Evolutionary conservation across 441 rosid species (phyloP), one percentile per base, ranked within the genome.

Genomic region (California macrophylla): DNA sequence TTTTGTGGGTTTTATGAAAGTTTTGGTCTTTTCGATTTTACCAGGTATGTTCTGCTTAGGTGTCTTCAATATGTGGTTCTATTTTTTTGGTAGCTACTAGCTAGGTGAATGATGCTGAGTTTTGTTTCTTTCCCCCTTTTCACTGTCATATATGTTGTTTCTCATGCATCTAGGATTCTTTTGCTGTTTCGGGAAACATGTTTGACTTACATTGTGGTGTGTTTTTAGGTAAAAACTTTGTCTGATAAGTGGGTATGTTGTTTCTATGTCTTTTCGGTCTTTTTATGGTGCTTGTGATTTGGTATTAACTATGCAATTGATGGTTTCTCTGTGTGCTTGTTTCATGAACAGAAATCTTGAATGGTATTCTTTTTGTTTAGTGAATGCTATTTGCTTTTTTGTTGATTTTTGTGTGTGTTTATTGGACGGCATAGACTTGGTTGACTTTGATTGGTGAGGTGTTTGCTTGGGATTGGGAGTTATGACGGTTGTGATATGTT

Each of bases 381-480:
- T 52, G 25, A 52, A 52, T 52, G 60, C 12, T 52, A 52, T 52
- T 21, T 6, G 60, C 23, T 52, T 18, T 52, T 52, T 18, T 52
- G 60, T 52, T 52, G 23, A 52, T 24, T 8, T 18, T 6, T 24
- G 1, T 24, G 10, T 18, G 60, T 20, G 24, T 52, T 18, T 18
- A 10, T 18, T 52, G 25, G 60, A 18, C 7, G 18, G 5, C 23
- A 21, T 20, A 52, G 10, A 38, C 25, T 52, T 6, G 60, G 60
- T 85, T 82, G 82, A 78, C 83, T 79, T 73, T 77, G 28, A 16
- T 70, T 70, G 70, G 28, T 20, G 13, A 4, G 32, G 7, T 56
- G 61, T 72, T 73, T 71, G 1, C 42, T 77, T 65, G 34, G 56
- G 8, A n/a, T 20, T 18, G 25, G 24, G 7, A 20, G 24, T 52